Evolutionary conservation across 345 rosid species (phyloP).

Genomic region (Chamaenerion angustifolium): DNA sequence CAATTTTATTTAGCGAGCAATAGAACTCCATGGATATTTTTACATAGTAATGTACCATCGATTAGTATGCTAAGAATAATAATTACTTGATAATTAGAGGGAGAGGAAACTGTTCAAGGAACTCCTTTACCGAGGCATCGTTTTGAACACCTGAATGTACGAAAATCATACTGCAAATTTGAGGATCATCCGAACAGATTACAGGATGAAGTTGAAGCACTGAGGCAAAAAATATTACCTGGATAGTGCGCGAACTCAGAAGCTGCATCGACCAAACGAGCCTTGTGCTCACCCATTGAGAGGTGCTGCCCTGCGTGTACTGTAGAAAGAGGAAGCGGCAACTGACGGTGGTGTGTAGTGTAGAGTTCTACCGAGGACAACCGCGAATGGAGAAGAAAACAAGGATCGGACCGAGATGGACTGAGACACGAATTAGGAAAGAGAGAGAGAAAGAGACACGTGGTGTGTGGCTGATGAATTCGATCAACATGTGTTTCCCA

Average conservation of each 20-base stretch:
- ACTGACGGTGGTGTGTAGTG: too few species aligned
- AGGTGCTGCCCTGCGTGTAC: constrained; percentile 6
- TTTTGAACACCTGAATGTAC: constrained; percentile 39
- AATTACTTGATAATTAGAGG: constrained; percentile 51
- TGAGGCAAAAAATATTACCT: constrained; percentile 14
- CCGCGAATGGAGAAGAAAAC: too few species aligned
- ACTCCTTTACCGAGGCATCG: constrained; percentile 50
- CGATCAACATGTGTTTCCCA: too few species aligned
- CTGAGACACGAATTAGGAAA: too few species aligned
- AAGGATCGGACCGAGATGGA: too few species aligned
- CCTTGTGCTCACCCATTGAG: constrained; percentile 34
- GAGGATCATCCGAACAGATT: not conserved
- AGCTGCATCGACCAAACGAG: constrained; percentile 55
- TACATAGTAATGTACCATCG: too few species aligned
- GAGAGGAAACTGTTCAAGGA: constrained; percentile 75
- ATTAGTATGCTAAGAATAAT: not conserved
- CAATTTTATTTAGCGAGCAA: not conserved
- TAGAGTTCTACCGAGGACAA: too few species aligned
- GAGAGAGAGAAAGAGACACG: too few species aligned
- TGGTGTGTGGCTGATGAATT: too few species aligned
- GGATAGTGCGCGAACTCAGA: constrained; percentile 62
- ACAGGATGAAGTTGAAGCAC: not conserved
- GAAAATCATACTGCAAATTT: not conserved
- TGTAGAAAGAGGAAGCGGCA: too few species aligned
- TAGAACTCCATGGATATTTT: not conserved